Evolutionary conservation across 2,329 filamentous ascomycete species (phyloP).

Genomic region (Lasiodiplodia theobromae): DNA sequence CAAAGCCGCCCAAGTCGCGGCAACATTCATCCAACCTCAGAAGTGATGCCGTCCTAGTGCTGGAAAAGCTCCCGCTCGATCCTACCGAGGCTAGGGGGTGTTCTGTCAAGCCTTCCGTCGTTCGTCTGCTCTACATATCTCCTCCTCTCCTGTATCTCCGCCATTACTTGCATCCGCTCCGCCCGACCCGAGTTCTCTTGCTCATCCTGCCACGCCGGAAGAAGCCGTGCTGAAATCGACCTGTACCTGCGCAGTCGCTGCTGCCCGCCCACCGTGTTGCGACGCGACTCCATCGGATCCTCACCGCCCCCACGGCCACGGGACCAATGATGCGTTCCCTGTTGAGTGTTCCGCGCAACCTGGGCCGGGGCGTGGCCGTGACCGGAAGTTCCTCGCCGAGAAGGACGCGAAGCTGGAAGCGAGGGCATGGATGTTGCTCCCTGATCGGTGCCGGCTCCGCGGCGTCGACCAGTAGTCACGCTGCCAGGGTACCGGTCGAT

Average conservation of each 20-base stretch:
- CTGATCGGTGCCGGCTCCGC: slow-evolving; percentile 14
- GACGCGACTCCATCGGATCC: slow-evolving; percentile 14
- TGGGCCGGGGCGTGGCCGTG: slow-evolving; percentile 15
- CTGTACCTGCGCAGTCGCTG: slow-evolving; percentile 20
- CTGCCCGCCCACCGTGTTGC: slow-evolving; percentile 25
- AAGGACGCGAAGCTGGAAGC: slow-evolving; percentile 23
- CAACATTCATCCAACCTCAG: neutral
- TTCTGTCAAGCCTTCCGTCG: slow-evolving; percentile 43
- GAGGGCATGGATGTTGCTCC: slow-evolving; percentile 28
- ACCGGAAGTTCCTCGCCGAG: slow-evolving; percentile 25
- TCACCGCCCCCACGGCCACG: slow-evolving; percentile 11
- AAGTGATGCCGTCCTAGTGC: slow-evolving; percentile 3
- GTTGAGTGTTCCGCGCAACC: slow-evolving; percentile 8
- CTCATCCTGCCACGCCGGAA: slow-evolving; percentile 38
- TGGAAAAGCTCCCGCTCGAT: slow-evolving; percentile 39
- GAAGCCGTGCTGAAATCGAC: slow-evolving; percentile 19
- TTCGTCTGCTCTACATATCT: slow-evolving; percentile 33
- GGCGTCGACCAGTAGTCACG: slow-evolving; percentile 1
- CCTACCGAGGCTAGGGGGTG: slow-evolving; percentile 44
- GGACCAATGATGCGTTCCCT: neutral
- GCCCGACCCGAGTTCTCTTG: slow-evolving; percentile 45
- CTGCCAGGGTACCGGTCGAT: slow-evolving; percentile 24
- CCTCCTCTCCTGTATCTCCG: slow-evolving; percentile 32
- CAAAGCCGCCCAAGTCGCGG: slow-evolving; percentile 22
- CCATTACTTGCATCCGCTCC: slow-evolving; percentile 38